phyloP scores from a whole-genome alignment of 164 flowering plant species.

The Nymphaea thermarum region DNA sequence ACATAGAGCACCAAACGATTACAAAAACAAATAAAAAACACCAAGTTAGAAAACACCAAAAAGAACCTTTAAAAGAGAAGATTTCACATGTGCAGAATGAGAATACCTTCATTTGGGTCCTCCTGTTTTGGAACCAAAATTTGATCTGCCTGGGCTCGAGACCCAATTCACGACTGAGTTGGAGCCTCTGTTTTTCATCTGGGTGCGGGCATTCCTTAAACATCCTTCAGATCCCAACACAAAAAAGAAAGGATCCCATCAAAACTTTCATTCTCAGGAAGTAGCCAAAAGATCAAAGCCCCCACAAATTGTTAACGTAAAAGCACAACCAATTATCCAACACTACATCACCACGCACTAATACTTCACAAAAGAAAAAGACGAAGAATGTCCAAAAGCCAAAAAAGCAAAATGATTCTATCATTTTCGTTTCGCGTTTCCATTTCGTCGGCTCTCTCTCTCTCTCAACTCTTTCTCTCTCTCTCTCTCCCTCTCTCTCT shows the following conservation, averaged over 20 bases:
- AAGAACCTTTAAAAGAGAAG: not conserved
- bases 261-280: not conserved
- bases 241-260: slow-evolving; percentile 1
- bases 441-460: too few species aligned
- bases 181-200: slow-evolving; percentile 67
- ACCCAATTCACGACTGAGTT: slow-evolving; percentile 56
- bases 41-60: not conserved
- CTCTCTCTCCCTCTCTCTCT: too few species aligned
- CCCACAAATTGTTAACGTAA: not conserved
- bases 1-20: not conserved
- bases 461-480: too few species aligned
- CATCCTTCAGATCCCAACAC: slow-evolving; percentile 26
- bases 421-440: too few species aligned
- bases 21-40: not conserved
- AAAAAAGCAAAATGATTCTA: too few species aligned
- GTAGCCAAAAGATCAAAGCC: not conserved
- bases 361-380: not conserved
- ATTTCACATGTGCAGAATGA: not conserved
- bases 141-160: slow-evolving; percentile 78
- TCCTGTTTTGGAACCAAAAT: slow-evolving; percentile 86
- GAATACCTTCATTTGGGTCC: slow-evolving; percentile 76
- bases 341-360: not conserved
- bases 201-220: slow-evolving; percentile 89
- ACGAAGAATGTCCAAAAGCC: not conserved
- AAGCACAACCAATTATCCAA: too few species aligned